Percentiles rank a stretch among this genome's conserved stretches.
These are phyloP conservation scores for Penium margaritaceum DNA, from an alignment of 139 green algal species.

Conservation along the genomic window DNA sequence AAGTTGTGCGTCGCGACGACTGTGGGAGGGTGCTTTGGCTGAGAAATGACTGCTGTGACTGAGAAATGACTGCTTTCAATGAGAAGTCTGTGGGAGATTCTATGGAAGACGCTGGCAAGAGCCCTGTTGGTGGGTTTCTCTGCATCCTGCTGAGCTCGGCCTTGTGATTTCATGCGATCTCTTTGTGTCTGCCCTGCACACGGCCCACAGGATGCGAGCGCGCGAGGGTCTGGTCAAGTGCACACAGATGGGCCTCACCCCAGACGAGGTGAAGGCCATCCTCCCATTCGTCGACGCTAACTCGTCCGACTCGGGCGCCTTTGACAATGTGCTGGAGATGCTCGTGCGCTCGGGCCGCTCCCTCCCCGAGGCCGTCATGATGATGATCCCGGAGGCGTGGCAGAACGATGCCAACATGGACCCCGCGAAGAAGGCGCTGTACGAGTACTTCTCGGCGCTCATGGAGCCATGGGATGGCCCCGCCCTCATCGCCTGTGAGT, in stretches of 20 bases:
- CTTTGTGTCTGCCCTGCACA: too few relatives aligned
- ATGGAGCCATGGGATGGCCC: slow-evolving; percentile 97
- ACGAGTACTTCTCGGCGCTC: slow-evolving; percentile 79
- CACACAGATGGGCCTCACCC: slow-evolving; percentile 57
- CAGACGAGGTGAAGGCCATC: slow-evolving; percentile 66
- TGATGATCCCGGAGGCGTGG: slow-evolving; percentile 89
- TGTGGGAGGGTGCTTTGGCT: too few relatives aligned
- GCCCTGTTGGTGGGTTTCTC: too few relatives aligned
- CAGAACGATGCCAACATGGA: slow-evolving; percentile 54
- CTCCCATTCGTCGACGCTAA: slow-evolving; percentile 72
- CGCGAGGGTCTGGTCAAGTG: slow-evolving; percentile 78
- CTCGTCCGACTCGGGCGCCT: slow-evolving; percentile 75
- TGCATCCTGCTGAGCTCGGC: too few relatives aligned
- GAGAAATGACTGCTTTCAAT: too few relatives aligned
- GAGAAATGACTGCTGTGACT: too few relatives aligned
- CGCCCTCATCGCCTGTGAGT: slow-evolving; percentile 71
- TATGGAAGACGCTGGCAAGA: too few relatives aligned
- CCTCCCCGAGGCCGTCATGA: slow-evolving; percentile 87
- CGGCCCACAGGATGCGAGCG: slow-evolving; percentile 74
- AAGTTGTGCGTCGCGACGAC: too few relatives aligned
- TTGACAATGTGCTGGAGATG: slow-evolving; percentile 86
- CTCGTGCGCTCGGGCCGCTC: slow-evolving; percentile 66
- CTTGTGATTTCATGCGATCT: too few relatives aligned
- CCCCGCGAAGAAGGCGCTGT: slow-evolving; percentile 74
- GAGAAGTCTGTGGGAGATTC: too few relatives aligned